phyloP scores from a whole-genome alignment of 1,284 basidiomycete species.

The Takashimella tepidaria region DNA sequence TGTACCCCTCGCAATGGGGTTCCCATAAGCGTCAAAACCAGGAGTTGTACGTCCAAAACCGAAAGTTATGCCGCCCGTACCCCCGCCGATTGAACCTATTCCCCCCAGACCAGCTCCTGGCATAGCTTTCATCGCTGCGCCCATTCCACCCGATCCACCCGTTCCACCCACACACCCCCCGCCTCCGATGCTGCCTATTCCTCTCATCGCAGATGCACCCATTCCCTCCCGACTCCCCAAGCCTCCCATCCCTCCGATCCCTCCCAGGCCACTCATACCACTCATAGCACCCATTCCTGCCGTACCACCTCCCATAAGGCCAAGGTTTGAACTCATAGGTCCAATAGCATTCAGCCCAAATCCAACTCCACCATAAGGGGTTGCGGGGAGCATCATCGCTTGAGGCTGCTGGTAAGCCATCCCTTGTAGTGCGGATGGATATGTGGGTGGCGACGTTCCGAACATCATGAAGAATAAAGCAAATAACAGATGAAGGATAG shows the following conservation, averaged over 20 bases:
- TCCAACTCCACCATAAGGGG: slow-evolving; percentile 30
- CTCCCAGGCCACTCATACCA: slow-evolving; percentile 8
- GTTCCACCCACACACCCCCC: neutral
- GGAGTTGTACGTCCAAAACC: no score
- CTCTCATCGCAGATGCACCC: neutral
- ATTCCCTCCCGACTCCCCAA: neutral
- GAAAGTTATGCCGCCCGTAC: no score
- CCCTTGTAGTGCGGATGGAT: slow-evolving; percentile 9
- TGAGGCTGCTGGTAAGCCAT: slow-evolving; percentile 16
- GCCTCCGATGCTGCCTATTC: neutral
- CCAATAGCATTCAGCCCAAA: slow-evolving; percentile 21
- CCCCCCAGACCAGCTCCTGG: slow-evolving; percentile 2
- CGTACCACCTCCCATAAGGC: neutral
- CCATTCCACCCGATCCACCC: slow-evolving; percentile 3
- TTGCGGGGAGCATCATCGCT: slow-evolving; percentile 6
- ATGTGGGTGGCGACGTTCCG: slow-evolving; percentile 12
- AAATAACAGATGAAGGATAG: neutral
- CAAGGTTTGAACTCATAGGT: neutral
- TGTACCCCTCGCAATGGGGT: no score
- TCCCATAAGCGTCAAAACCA: no score
- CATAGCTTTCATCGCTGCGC: slow-evolving; percentile 10
- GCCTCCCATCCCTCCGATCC: slow-evolving; percentile 8
- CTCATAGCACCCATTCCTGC: slow-evolving; percentile 3
- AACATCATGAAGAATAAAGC: slow-evolving; percentile 10
- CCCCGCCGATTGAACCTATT: neutral